These are phyloP conservation scores for Colletotrichum noveboracense DNA, from an alignment of 2,329 filamentous ascomycete species.

Conservation along the genomic window DNA sequence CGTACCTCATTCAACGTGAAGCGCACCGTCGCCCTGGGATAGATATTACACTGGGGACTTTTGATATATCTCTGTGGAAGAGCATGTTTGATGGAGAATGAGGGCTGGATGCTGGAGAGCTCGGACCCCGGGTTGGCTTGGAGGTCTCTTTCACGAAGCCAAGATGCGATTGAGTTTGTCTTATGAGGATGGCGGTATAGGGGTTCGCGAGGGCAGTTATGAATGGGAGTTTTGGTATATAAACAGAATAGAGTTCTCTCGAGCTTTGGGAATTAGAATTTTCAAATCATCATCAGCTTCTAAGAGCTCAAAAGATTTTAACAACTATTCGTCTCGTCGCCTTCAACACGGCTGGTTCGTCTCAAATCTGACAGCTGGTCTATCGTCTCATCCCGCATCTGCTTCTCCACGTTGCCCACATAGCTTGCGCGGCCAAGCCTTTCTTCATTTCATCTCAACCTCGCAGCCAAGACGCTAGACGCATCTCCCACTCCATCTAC, in stretches of 20 bases:
- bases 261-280: not conserved
- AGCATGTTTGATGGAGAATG: not conserved
- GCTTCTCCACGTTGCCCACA: not conserved
- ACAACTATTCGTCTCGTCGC: not conserved
- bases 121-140: not conserved
- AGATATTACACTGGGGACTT: not conserved
- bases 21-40: slow-evolving; percentile 3
- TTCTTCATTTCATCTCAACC: not conserved
- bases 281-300: not conserved
- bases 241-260: not conserved
- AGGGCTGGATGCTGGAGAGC: not conserved
- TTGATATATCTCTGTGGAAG: not conserved
- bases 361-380: slow-evolving; percentile 1
- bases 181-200: not conserved
- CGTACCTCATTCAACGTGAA: not conserved
- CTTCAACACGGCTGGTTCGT: slow-evolving; percentile 2
- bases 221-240: not conserved
- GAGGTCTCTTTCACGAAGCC: not conserved
- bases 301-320: not conserved
- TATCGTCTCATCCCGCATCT: not conserved
- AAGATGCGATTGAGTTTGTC: not conserved
- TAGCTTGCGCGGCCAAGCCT: not conserved
- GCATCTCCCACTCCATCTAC: not conserved
- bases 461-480: not conserved
- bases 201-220: not conserved